Base-by-base conservation (phyloP, 1,284 basidiomycete genomes). In the Fomitopsis schrenkii region DNA sequence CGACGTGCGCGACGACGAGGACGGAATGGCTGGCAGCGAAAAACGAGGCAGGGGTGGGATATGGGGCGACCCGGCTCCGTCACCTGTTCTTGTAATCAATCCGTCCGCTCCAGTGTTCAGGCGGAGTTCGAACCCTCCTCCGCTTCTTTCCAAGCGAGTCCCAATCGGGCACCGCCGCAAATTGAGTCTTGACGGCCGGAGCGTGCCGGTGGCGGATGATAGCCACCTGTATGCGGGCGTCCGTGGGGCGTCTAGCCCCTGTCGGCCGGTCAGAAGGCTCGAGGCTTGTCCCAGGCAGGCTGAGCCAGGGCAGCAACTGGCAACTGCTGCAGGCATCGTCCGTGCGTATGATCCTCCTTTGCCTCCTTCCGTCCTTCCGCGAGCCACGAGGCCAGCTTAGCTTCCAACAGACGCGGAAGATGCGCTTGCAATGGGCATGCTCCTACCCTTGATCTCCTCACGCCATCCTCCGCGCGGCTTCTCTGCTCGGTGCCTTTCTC, bases 21-120 rank as follows among this genome's bases (percentile, higher is more conserved):
- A 62, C 58, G 58, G 58, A 59, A 59, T 57, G 63, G 59, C 55
- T 64, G 60, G 55, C 60, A 65, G 69, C 42, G 68, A 65, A 64
- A 64, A 70, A 70, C 67, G 72, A 71, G 68, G 70, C 63, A 63
- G 64, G 59, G 63, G 63, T 66, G 65, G 61, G 63, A 63, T 67
- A 67, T 63, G 64, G 64, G 64, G 54, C 62, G 65, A 63, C 65
- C 63, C 55, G 70, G 59, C 26, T 56, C 59, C 42, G 57, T 55
- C 59, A 55, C 54, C 61, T 48, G 60, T 41, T 64, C 64, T 67
- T 70, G 66, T 70, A 62, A 66, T 63, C 59, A 57, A 58, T 28
- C 67, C 67, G 66, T 56, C 52, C 55, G 59, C 58, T 33, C 41
- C 55, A 30, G 28, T 5, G 12, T 59, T 55, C 19, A 33, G 19